Evolutionary conservation across 1,284 basidiomycete genomes (phyloP).

Genomic region (Dichomitus squalens): DNA sequence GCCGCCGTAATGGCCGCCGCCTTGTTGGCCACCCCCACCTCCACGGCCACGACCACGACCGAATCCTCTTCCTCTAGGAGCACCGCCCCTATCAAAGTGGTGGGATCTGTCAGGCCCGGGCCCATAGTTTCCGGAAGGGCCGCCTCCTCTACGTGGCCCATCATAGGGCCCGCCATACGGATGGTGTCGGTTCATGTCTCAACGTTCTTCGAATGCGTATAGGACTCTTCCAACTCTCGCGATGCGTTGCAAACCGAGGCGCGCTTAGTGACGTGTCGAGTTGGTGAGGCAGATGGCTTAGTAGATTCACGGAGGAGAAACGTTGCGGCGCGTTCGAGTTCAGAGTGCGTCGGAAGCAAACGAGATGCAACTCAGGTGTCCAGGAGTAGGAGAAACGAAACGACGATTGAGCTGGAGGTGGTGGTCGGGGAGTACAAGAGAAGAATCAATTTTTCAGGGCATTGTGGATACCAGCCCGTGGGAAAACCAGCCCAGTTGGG

Average conservation of each 20-base stretch:
- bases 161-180: conserved; percentile 78
- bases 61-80: conserved; percentile 63
- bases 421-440: conserved; percentile 23
- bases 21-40: conserved; percentile 26
- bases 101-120: conserved; percentile 76
- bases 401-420: conserved; percentile 22
- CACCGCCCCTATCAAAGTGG: conserved; percentile 62
- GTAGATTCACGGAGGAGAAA: conserved; percentile 4
- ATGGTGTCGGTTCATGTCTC: conserved; percentile 83
- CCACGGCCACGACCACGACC: conserved; percentile 55
- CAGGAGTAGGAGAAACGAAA: conserved; percentile 17
- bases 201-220: conserved; percentile 16
- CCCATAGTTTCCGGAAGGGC: conserved; percentile 61
- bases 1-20: conserved; percentile 44
- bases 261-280: conserved; percentile 28
- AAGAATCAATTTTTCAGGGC: conserved; percentile 23
- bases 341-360: conserved; percentile 9
- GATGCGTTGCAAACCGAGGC: conserved; percentile 6
- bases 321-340: conserved; percentile 2
- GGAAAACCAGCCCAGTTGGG: conserved; percentile 14
- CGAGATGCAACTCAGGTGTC: conserved; percentile 23
- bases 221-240: conserved; percentile 17
- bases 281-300: conserved; percentile 11
- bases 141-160: conserved; percentile 64
- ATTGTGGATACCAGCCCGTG: conserved; percentile 20